Evolutionary conservation across 139 green algal species (phyloP).

Genomic region (Chlamydomonas sp.): DNA sequence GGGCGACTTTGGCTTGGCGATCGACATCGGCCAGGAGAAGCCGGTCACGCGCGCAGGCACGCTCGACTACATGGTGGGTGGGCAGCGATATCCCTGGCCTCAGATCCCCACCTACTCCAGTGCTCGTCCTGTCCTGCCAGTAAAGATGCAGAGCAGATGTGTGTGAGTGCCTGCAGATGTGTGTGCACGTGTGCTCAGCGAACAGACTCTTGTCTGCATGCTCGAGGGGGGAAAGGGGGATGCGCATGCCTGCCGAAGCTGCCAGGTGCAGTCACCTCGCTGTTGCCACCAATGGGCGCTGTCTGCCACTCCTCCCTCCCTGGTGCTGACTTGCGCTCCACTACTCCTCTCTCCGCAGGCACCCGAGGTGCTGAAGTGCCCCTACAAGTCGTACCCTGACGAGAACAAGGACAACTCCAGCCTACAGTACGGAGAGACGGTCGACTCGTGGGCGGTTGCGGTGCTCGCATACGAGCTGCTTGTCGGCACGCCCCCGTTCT

Average conservation of each 20-base stretch:
- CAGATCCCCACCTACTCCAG: too few relatives aligned
- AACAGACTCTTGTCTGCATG: too few relatives aligned
- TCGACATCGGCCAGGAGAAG: conserved; percentile 47
- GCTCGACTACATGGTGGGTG: conserved; percentile 45
- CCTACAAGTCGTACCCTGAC: conserved; percentile 57
- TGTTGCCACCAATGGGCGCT: background rate
- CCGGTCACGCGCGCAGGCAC: conserved; percentile 57
- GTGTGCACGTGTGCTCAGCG: too few relatives aligned
- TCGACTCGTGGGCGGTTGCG: conserved; percentile 83
- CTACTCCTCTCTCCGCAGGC: conserved; percentile 36
- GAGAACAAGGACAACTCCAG: conserved; percentile 60
- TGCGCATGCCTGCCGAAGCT: background rate
- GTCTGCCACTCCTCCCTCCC: background rate
- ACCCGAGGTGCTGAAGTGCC: conserved; percentile 50
- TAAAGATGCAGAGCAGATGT: too few relatives aligned
- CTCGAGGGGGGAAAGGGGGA: too few relatives aligned
- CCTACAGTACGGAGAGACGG: conserved; percentile 43
- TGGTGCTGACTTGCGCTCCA: background rate
- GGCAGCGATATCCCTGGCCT: too few relatives aligned
- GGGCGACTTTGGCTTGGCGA: conserved; percentile 60
- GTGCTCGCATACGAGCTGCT: conserved; percentile 83
- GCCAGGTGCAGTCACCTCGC: background rate
- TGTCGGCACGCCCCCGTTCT: conserved; percentile 71
- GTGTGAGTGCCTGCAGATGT: too few relatives aligned
- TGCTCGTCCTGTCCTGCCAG: too few relatives aligned